Percentiles rank a stretch among this genome's conserved stretches.
These are phyloP conservation scores for Herpotrichia juniperi DNA, from an alignment of 2,329 filamentous ascomycete species.

Conservation along the genomic window DNA sequence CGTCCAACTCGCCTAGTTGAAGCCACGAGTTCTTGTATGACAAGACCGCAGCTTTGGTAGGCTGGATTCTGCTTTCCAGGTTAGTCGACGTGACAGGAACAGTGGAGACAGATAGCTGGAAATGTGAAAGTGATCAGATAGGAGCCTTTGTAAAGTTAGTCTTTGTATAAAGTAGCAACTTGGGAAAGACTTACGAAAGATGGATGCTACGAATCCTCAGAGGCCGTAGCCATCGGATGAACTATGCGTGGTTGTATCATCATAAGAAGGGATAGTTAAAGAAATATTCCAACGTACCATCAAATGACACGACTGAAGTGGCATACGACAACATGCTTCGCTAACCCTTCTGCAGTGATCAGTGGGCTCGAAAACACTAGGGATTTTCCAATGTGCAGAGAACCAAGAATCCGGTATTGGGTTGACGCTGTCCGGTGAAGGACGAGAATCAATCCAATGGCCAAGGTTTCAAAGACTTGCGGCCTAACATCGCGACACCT, in stretches of 20 bases:
- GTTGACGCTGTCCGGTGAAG: slow-evolving; percentile 9
- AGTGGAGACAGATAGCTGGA: background rate
- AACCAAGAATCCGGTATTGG: background rate
- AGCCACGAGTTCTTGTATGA: slow-evolving; percentile 21
- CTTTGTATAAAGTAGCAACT: no score
- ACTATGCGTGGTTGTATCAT: slow-evolving; percentile 52
- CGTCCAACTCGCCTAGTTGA: slow-evolving; percentile 5
- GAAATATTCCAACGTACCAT: slow-evolving; percentile 27
- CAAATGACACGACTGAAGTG: background rate
- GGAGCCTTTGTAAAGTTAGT: no score
- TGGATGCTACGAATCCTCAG: slow-evolving; percentile 48
- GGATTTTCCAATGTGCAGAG: slow-evolving; percentile 2
- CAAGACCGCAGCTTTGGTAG: slow-evolving; percentile 2
- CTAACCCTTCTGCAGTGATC: slow-evolving; percentile 10
- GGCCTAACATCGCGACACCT: slow-evolving; percentile 31
- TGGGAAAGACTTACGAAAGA: no score
- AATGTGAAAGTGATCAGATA: slow-evolving; percentile 45
- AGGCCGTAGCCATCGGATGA: slow-evolving; percentile 47
- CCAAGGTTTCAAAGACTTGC: slow-evolving; percentile 25
- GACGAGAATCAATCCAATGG: background rate
- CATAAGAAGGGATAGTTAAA: slow-evolving; percentile 27
- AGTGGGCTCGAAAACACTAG: background rate
- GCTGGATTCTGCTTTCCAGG: slow-evolving; percentile 7
- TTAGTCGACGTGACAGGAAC: slow-evolving; percentile 9
- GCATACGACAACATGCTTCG: slow-evolving; percentile 2